A percentile compares a stretch with the other conserved stretches of the same genome.
Conservation (phyloP, 176 grass and related monocot species). For the barley (Hordeum vulgare) region MorexV3_pseudomolecules_assembly NC_058519.1:614315077-614315576, state of each 20-base stretch:
- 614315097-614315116: slow-evolving; percentile 18
- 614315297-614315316: too few species aligned
- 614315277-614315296: too few species aligned
- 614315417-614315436: not conserved
- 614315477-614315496: slow-evolving; percentile 13
- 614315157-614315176: slow-evolving; percentile 47
- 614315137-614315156: slow-evolving; percentile 45
- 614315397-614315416: not conserved
- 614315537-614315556: not conserved
- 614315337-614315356: too few species aligned
- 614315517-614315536: not conserved
- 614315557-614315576: not conserved
- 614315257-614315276: too few species aligned
- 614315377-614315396: slow-evolving; percentile 18
- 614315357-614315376: slow-evolving; percentile 38
- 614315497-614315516: too few species aligned
- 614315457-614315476: slow-evolving; percentile 2
- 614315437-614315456: not conserved
- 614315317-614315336: too few species aligned
- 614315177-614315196: slow-evolving; percentile 58
- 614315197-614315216: slow-evolving; percentile 58
- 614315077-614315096: too few species aligned
- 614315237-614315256: too few species aligned
- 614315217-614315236: slow-evolving; percentile 30
- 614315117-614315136: slow-evolving; percentile 74